Evolutionary conservation across 176 grass and related monocot genomes (phyloP).

Genomic region (Phragmites australis): DNA sequence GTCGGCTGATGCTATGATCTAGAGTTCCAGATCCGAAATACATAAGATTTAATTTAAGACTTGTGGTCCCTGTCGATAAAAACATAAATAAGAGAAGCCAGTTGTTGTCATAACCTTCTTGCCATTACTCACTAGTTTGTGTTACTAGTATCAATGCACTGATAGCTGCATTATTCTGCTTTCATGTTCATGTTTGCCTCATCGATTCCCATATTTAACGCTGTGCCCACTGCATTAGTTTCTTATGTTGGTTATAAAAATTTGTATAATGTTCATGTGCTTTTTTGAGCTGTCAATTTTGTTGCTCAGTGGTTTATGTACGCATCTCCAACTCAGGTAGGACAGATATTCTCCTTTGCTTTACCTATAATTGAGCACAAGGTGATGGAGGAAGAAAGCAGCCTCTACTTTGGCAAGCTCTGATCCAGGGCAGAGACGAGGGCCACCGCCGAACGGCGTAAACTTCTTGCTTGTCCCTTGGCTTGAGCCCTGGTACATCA

Average conservation of each 20-base stretch:
- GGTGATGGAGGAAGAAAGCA: slow-evolving; percentile 90
- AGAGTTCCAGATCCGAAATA: not conserved
- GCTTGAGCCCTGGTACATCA: slow-evolving; percentile 52
- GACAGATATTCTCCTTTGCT: not conserved
- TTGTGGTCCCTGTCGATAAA: slow-evolving; percentile 4
- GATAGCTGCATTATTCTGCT: not conserved
- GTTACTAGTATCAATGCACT: not conserved
- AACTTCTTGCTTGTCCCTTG: slow-evolving; percentile 78
- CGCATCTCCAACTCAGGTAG: not conserved
- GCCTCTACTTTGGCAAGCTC: slow-evolving; percentile 86
- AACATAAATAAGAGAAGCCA: slow-evolving; percentile 24
- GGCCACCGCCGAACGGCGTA: slow-evolving; percentile 80
- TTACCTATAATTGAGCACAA: slow-evolving; percentile 92
- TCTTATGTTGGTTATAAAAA: not conserved
- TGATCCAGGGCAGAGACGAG: slow-evolving; percentile 84
- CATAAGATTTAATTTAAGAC: slow-evolving; percentile 18
- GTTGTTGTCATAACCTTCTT: not conserved
- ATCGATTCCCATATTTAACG: not conserved
- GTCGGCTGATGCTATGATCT: slow-evolving; percentile 28
- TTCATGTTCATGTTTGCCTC: slow-evolving; percentile 7
- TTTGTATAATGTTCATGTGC: not conserved
- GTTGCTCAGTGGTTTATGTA: not conserved
- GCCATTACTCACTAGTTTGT: not conserved
- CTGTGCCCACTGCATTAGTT: not conserved
- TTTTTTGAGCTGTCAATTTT: not conserved